Evolutionary conservation across 306 rosid genomes (phyloP).

Genomic region (Casuarina cunninghamiana): DNA sequence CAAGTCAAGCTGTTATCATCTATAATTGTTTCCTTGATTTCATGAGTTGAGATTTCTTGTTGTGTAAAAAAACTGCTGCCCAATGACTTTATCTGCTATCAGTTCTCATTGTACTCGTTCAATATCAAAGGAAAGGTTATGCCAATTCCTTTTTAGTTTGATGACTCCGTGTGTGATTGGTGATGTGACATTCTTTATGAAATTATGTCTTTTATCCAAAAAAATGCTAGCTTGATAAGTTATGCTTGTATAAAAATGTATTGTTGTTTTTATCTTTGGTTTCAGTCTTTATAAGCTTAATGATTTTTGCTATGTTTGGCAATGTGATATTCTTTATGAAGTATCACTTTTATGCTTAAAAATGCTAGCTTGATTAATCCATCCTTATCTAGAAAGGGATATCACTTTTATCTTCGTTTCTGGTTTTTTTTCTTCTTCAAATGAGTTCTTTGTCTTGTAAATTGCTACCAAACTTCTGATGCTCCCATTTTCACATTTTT

Average conservation of each 20-base stretch:
- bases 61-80: not conserved
- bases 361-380: not conserved
- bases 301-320: constrained; percentile 13
- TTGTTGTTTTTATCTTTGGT: no score
- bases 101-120: not conserved
- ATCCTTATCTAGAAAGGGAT: not conserved
- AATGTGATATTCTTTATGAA: not conserved
- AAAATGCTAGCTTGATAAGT: no score
- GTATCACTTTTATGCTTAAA: not conserved
- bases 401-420: not conserved
- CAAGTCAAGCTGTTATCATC: not conserved
- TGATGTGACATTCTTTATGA: not conserved
- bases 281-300: not conserved
- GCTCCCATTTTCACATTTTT: constrained; percentile 17
- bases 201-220: not conserved
- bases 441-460: constrained; percentile 8
- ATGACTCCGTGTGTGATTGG: constrained; percentile 12
- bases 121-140: constrained; percentile 2
- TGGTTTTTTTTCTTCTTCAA: constrained; percentile 3
- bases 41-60: not conserved
- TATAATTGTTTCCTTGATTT: not conserved
- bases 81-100: no score
- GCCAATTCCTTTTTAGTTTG: not conserved
- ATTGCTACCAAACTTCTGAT: constrained; percentile 11
- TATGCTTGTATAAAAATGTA: no score